phyloP scores from a whole-genome alignment of 139 green algal species.

The Astrephomene gubernaculifera region DNA sequence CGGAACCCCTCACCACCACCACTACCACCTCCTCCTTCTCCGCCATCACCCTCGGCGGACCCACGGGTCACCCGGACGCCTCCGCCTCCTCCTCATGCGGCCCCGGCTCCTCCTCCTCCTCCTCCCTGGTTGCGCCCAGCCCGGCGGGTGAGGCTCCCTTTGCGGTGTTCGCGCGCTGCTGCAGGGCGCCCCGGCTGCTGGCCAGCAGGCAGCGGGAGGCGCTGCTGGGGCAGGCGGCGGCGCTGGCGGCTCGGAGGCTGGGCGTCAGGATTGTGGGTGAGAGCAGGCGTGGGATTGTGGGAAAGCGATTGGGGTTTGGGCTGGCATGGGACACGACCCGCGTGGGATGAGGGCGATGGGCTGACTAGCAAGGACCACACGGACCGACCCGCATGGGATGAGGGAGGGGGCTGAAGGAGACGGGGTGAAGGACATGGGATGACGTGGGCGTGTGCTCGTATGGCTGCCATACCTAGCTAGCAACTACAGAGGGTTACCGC shows the following conservation, averaged over 20 bases:
- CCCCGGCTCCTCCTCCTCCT: background rate
- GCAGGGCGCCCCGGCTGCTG: slow-evolving; percentile 21
- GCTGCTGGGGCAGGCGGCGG: slow-evolving; percentile 17
- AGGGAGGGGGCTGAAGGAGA: no score
- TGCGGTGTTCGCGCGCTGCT: slow-evolving; percentile 31
- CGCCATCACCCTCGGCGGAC: background rate
- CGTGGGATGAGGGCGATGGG: no score
- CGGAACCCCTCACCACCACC: background rate
- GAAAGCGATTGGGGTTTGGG: no score
- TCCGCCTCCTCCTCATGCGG: background rate
- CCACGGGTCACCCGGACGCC: background rate
- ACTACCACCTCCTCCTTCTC: background rate
- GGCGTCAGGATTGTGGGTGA: slow-evolving; percentile 46
- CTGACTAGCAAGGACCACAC: no score
- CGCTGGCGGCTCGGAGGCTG: slow-evolving; percentile 42
- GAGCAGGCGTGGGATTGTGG: no score
- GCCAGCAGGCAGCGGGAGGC: slow-evolving; percentile 44
- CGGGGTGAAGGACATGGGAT: no score
- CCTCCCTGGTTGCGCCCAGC: slow-evolving; percentile 16
- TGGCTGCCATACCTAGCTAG: no score
- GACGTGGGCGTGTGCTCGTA: no score
- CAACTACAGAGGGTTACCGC: no score
- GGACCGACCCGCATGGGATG: no score
- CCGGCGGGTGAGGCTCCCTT: slow-evolving; percentile 45
- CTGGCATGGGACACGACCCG: no score